Evolutionary conservation across 1,284 basidiomycete species (phyloP).

Genomic region (Austroboletus niveus): DNA sequence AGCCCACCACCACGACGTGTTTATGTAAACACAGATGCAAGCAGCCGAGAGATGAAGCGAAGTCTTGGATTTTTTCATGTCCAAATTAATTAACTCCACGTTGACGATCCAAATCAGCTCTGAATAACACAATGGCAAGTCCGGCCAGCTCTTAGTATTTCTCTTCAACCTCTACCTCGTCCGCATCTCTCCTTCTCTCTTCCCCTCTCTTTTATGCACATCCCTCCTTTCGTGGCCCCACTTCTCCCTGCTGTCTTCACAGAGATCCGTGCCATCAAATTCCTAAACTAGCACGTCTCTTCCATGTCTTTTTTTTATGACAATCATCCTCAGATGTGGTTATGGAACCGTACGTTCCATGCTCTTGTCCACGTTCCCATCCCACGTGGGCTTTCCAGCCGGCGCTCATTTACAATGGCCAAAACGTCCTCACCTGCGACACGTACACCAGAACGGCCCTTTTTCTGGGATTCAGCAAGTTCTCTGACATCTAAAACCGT

Average conservation of each 20-base stretch:
- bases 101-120: too few relatives aligned
- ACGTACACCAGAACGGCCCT: conserved; percentile 14
- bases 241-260: conserved; percentile 17
- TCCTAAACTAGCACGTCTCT: conserved; percentile 25
- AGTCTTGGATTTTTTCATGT: too few relatives aligned
- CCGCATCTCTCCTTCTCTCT: too few relatives aligned
- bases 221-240: conserved; percentile 20
- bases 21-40: too few relatives aligned
- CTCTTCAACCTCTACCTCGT: too few relatives aligned
- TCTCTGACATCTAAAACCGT: neutral
- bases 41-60: too few relatives aligned
- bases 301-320: too few relatives aligned
- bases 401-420: conserved; percentile 18
- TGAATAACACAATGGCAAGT: too few relatives aligned
- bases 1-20: too few relatives aligned
- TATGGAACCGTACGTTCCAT: conserved; percentile 16
- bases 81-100: too few relatives aligned
- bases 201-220: conserved; percentile 21
- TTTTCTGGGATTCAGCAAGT: conserved; percentile 30
- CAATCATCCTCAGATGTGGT: conserved; percentile 21
- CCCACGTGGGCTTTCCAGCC: conserved; percentile 13
- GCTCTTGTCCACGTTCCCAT: neutral
- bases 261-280: conserved; percentile 25
- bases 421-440: conserved; percentile 22
- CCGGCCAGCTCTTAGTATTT: too few relatives aligned